Conservation (phyloP, 257 asterid genomes). For the Penstemon newberryi region DNA sequence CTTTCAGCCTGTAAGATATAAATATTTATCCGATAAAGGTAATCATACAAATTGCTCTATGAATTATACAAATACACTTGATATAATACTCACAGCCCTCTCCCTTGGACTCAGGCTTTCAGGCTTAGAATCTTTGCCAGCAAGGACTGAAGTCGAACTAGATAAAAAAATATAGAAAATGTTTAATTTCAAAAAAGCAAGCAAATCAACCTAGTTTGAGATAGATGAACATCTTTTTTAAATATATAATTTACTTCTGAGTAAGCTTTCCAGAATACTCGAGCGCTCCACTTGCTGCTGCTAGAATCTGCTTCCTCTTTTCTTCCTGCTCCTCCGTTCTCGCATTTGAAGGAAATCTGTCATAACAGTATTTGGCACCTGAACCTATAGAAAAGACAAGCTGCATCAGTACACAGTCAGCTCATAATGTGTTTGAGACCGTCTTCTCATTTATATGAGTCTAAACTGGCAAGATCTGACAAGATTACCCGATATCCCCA, state of each 20-base stretch:
- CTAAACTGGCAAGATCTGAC: slow-evolving; percentile 27
- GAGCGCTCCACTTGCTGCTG: slow-evolving; percentile 79
- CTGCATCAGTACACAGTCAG: slow-evolving; percentile 27
- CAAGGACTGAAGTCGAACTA: slow-evolving; percentile 67
- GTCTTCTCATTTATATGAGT: slow-evolving; percentile 19
- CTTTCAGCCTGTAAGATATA: slow-evolving; percentile 77
- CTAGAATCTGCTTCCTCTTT: slow-evolving; percentile 84
- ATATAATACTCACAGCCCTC: slow-evolving; percentile 72
- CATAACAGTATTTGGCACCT: slow-evolving; percentile 67
- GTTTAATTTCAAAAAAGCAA: slow-evolving; percentile 16
- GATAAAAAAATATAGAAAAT: slow-evolving; percentile 22
- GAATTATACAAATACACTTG: slow-evolving; percentile 25
- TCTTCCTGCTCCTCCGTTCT: slow-evolving; percentile 88
- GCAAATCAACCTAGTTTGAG: slow-evolving; percentile 23
- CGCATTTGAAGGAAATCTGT: slow-evolving; percentile 72
- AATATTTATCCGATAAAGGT: slow-evolving; percentile 16
- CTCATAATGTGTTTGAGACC: slow-evolving; percentile 6
- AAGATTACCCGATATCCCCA: slow-evolving; percentile 55
- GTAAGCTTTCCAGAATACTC: slow-evolving; percentile 74
- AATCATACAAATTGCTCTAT: slow-evolving; percentile 13
- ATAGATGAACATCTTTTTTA: slow-evolving; percentile 28
- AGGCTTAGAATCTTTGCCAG: slow-evolving; percentile 64
- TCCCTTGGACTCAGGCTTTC: slow-evolving; percentile 91
- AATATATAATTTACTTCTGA: slow-evolving; percentile 50
- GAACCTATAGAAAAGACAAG: slow-evolving; percentile 34